Base-by-base conservation (phyloP, 306 rosid species). In the Cicer arietinum region DNA sequence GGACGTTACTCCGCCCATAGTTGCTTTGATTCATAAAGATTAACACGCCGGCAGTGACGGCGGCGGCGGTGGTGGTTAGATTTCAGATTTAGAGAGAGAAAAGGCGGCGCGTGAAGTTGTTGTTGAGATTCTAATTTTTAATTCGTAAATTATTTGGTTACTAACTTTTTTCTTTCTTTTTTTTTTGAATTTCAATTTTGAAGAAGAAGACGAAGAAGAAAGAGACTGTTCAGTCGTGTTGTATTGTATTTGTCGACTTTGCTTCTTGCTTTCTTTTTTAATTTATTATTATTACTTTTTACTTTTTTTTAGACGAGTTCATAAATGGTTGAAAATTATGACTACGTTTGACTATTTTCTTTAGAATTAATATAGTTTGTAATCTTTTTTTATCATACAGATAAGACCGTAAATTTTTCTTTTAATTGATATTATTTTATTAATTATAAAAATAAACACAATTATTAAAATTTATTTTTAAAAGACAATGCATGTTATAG, bases 1-100 rank as follows among this genome's bases (percentile, higher is more conserved):
- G 71, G 98, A 93, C 46, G 98, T 91, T 45, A 93, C 93, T 85
- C 98, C 98, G 79, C 98, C 98, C 97, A 91, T 84, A 13, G 82
- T 62, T 71, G 81, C 76, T 67, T 46, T 63, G 67, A 77, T 46
- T 85, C 91, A 90, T 84, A 85, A 75, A 74, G 57, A 18, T 3
- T 5, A 30, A 30, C 5, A 30, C 35, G 35, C 35, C 74, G 60
- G 16, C 60, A 11, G 18, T 56, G 2, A 9, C 77, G 51, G 39
- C 41, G 52, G 13, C 74, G 47, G 9, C 62, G 11, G 22, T 46
- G 14, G 63, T 75, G 61, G 60, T 66, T 30, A 20, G 62, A 57
- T 57, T 57, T 57, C 62, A 57, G 62, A 57, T 57, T 57, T 60
- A 40, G 83, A 50, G 47, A 70, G 53, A 45, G 74, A 65, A 30